Percentiles rank a stretch among this genome's conserved stretches.
Conservation (phyloP, 2,329 filamentous ascomycete species). For the Dactylella cylindrospora region DNA sequence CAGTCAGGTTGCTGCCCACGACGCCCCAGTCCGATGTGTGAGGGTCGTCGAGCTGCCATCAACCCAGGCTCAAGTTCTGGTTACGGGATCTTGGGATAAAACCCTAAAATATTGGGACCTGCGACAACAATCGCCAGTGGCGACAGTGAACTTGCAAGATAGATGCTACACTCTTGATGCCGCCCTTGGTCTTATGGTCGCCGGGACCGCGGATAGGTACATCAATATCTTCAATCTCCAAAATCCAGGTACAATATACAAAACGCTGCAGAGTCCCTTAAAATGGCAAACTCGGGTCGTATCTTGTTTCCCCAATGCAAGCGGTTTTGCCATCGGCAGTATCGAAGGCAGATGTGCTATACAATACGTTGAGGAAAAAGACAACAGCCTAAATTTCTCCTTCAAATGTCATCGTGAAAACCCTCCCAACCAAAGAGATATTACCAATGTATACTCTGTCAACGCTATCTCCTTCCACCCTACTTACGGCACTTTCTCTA, state of each 20-base stretch:
- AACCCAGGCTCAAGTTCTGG: slow-evolving; percentile 73
- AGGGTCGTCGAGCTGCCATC: slow-evolving; percentile 72
- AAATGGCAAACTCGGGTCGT: slow-evolving; percentile 98
- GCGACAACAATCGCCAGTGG: slow-evolving; percentile 66
- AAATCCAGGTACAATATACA: slow-evolving; percentile 88
- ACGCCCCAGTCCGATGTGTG: slow-evolving; percentile 75
- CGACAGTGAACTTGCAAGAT: slow-evolving; percentile 68
- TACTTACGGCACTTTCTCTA: slow-evolving; percentile 95
- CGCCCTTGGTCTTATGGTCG: slow-evolving; percentile 80
- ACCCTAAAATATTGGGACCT: slow-evolving; percentile 88
- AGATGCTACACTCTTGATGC: slow-evolving; percentile 91
- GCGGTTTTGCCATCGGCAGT: slow-evolving; percentile 90
- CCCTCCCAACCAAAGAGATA: slow-evolving; percentile 64
- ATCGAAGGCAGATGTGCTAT: slow-evolving; percentile 98
- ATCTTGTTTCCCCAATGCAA: slow-evolving; percentile 88
- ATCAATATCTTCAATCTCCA: slow-evolving; percentile 93
- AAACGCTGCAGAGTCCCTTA: slow-evolving; percentile 89
- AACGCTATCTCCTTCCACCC: slow-evolving; percentile 99
- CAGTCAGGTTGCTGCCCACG: slow-evolving; percentile 78
- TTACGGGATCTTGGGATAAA: slow-evolving; percentile 92
- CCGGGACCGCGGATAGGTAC: slow-evolving; percentile 91
- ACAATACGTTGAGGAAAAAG: slow-evolving; percentile 97
- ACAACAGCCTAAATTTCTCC: slow-evolving; percentile 82
- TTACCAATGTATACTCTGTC: slow-evolving; percentile 88
- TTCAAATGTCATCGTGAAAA: slow-evolving; percentile 97